Evolutionary conservation across 108 stramenopile genomes (phyloP).

Genomic region (Cylindrotheca closterium): DNA sequence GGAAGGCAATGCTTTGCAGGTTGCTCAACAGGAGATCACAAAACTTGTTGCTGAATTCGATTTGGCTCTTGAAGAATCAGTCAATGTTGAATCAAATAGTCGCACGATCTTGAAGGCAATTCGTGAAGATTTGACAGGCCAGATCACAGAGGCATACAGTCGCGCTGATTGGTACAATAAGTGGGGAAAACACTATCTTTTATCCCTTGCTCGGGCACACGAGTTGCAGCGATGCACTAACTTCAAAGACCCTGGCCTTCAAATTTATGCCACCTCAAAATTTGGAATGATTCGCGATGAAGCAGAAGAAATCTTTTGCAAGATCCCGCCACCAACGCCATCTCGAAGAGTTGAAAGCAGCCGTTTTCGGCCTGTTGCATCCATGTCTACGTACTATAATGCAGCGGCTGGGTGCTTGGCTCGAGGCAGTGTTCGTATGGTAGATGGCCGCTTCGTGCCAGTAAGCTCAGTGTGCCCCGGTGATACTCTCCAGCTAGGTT

Average conservation of each 20-base stretch:
- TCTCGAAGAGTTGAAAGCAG: too few relatives aligned
- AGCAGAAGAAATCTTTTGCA: conserved; percentile 27
- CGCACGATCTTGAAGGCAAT: conserved; percentile 4
- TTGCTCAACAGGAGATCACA: neutral
- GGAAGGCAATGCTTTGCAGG: neutral
- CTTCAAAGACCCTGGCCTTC: conserved; percentile 50
- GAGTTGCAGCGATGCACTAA: conserved; percentile 33
- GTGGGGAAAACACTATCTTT: conserved; percentile 41
- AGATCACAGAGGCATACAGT: conserved; percentile 19
- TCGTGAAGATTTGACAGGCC: conserved; percentile 13
- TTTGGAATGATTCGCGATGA: conserved; percentile 16
- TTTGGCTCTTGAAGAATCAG: neutral
- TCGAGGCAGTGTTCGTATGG: conserved; percentile 1
- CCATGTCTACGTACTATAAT: too few relatives aligned
- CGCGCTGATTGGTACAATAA: conserved; percentile 4
- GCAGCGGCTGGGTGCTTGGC: too few relatives aligned
- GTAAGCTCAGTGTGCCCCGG: neutral
- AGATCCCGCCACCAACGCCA: too few relatives aligned
- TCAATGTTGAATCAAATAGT: neutral
- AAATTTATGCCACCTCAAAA: conserved; percentile 14
- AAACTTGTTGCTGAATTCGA: neutral
- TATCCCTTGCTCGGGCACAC: conserved; percentile 30
- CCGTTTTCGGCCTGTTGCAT: too few relatives aligned
- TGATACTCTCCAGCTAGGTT: conserved; percentile 1
- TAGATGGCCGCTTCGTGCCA: neutral